These are phyloP conservation scores for Penicillium frequentans DNA, from an alignment of 2,329 filamentous ascomycete genomes.

Conservation along the genomic window DNA sequence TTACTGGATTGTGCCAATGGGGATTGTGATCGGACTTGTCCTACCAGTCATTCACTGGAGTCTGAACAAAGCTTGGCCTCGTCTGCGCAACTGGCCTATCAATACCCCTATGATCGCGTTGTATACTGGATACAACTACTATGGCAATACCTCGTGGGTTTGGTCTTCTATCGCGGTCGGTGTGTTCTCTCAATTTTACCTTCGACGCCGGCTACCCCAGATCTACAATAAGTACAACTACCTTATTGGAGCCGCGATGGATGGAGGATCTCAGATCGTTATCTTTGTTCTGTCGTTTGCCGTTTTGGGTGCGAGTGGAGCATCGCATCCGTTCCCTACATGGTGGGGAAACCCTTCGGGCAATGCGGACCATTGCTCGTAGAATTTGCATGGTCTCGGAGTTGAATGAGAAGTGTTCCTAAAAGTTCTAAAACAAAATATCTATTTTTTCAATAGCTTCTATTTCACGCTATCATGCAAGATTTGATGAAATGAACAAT, in stretches of 20 bases:
- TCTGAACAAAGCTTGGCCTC: slow-evolving; percentile 14
- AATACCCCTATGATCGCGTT: slow-evolving; percentile 19
- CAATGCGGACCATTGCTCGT: slow-evolving; percentile 13
- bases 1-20: slow-evolving; percentile 52
- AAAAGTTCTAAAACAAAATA: background rate
- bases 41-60: slow-evolving; percentile 47
- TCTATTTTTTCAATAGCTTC: background rate
- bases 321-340: slow-evolving; percentile 34
- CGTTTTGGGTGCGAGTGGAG: slow-evolving; percentile 46
- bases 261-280: slow-evolving; percentile 42
- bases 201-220: slow-evolving; percentile 36
- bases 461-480: background rate
- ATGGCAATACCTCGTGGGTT: slow-evolving; percentile 21
- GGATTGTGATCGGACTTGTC: slow-evolving; percentile 50
- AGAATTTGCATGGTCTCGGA: background rate
- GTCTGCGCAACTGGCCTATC: slow-evolving; percentile 15
- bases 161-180: slow-evolving; percentile 18
- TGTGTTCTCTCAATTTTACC: slow-evolving; percentile 33
- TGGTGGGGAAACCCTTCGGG: slow-evolving; percentile 38
- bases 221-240: slow-evolving; percentile 47
- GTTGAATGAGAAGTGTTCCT: background rate
- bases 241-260: slow-evolving; percentile 41
- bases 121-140: slow-evolving; percentile 15
- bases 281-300: slow-evolving; percentile 47
- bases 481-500: slow-evolving; percentile 7